Conservation (phyloP, 345 rosid genomes). For the Pistacia vera region DNA sequence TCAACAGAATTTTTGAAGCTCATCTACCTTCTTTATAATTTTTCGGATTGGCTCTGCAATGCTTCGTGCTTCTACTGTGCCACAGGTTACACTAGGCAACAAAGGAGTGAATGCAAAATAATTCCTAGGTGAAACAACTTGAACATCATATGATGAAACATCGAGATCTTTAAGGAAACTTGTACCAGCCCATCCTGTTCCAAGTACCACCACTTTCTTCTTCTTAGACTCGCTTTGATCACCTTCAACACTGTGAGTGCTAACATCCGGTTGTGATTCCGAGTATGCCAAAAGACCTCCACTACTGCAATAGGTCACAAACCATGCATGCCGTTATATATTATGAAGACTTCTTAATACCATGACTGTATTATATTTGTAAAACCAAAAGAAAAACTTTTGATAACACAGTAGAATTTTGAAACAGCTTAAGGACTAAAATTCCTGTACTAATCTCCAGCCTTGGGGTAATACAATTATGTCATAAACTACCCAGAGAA, state of each 20-base stretch:
- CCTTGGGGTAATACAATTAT: background rate
- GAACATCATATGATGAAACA: conserved; percentile 67
- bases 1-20: background rate
- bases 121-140: conserved; percentile 90
- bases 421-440: background rate
- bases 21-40: conserved; percentile 76
- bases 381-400: background rate
- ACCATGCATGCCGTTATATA: background rate
- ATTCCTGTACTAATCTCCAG: background rate
- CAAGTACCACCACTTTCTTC: conserved; percentile 87
- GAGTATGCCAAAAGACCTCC: conserved; percentile 76
- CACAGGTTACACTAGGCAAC: conserved; percentile 96
- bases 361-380: background rate
- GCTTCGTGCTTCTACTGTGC: conserved; percentile 97
- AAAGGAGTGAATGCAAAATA: conserved; percentile 96
- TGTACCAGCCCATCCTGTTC: conserved; percentile 97
- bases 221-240: conserved; percentile 45
- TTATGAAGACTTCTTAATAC: background rate
- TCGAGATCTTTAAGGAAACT: conserved; percentile 90
- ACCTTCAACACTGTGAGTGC: conserved; percentile 23
- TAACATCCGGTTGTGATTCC: conserved; percentile 48
- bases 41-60: conserved; percentile 90
- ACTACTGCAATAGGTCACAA: conserved; percentile 48
- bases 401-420: background rate
- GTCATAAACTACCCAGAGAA: background rate